Evolutionary conservation across 2,329 filamentous ascomycete genomes (phyloP), one percentile per base, ranked within the genome.

Genomic region (Talaromyces sp.): DNA sequence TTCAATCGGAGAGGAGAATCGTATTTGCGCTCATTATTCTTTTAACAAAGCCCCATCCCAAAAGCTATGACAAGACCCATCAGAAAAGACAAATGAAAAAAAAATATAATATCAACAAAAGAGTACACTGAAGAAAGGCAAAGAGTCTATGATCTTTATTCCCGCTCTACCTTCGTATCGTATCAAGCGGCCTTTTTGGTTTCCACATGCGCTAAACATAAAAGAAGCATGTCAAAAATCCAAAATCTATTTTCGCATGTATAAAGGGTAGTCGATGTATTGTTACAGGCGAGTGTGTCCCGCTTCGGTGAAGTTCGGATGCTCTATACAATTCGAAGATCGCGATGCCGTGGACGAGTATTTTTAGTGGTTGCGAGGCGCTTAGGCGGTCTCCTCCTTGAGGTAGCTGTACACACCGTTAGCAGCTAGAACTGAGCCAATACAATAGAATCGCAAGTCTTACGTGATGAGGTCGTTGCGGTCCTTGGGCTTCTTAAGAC

Each of bases 401-500:
- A 78, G 76, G 72, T 73, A 77, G 67, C 76, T 78, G 68, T 72
- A 47, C 3, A 59, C 22, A 29, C 17, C 10, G 56, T 65, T 45
- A 65, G 63, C 7, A 54, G 56, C 56, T n/a, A 38, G 25, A 45
- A 27, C 5, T 27, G 3, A 25, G 2, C n/a, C 1, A 19, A 25
- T n/a, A n/a, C n/a, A 40, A 11, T 5, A 17, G 19, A 29, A 31
- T 6, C 3, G 2, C n/a, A 49, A 29, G 45, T 87, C 90, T 76
- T 91, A 94, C 90, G 92, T 93, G 88, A 99, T 97, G 77, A 99
- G 87, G 83, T 99, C 94, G 82, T 98, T 97, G 82, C 95, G 89
- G 86, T 98, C 95, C 91, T 98, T 98, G 79, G 89, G 88, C 92
- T 99, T 99, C 93, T 99, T 99, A 79, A 99, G 88, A 82, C 95